These are phyloP conservation scores for Halophytophthora polymorphica DNA, from an alignment of 352 stramenopile genomes.

Conservation along the genomic window DNA sequence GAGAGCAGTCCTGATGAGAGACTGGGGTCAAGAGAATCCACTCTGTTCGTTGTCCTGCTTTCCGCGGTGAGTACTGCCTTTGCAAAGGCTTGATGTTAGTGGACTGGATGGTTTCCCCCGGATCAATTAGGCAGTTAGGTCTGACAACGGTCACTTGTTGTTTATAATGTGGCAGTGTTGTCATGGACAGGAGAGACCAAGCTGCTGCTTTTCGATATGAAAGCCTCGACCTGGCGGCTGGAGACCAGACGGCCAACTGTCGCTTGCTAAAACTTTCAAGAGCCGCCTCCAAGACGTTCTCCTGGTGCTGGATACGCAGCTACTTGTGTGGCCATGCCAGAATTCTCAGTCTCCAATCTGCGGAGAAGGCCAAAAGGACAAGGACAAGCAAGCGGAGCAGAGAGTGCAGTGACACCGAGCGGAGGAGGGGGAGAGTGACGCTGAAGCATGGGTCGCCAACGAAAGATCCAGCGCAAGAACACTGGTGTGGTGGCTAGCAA, in stretches of 20 bases:
- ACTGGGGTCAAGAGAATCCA: too few species aligned
- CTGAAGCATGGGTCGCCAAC: constrained; percentile 17
- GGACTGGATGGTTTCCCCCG: too few species aligned
- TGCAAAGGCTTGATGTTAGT: too few species aligned
- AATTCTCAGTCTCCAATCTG: constrained; percentile 15
- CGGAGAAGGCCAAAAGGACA: constrained; percentile 7
- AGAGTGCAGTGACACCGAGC: too few species aligned
- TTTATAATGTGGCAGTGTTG: constrained; percentile 1
- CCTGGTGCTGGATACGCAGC: neutral
- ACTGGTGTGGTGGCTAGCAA: constrained; percentile 3
- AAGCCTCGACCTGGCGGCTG: neutral
- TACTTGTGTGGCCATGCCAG: too few species aligned
- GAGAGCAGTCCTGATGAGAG: too few species aligned
- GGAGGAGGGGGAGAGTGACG: too few species aligned
- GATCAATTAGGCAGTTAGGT: too few species aligned
- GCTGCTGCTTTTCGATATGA: neutral
- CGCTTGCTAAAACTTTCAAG: neutral
- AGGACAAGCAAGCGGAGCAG: too few species aligned
- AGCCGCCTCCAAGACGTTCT: neutral
- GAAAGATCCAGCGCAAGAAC: neutral
- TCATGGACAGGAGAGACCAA: neutral
- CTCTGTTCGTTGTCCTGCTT: too few species aligned
- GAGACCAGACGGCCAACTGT: neutral
- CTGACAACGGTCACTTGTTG: too few species aligned
- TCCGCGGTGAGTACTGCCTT: too few species aligned